phyloP scores from a whole-genome alignment of 345 rosid species.

The Euphorbia lathyris region DNA sequence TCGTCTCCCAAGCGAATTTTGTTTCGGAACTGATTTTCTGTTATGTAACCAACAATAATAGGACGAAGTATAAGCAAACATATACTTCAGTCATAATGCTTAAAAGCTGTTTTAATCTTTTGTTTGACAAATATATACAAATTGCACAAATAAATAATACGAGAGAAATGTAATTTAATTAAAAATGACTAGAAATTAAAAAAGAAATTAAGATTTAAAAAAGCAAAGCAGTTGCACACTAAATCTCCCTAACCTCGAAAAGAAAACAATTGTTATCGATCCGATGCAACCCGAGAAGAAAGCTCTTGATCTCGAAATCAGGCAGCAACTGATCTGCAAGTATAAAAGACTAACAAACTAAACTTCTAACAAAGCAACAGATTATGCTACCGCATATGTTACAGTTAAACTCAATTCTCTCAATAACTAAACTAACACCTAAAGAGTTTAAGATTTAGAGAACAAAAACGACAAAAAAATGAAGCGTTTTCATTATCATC shows the following conservation, averaged over 20 bases:
- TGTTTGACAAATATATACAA: not conserved
- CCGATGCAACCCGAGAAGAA: not conserved
- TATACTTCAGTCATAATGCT: too few relatives aligned
- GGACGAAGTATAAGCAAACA: too few relatives aligned
- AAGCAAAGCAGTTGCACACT: not conserved
- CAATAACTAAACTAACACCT: constrained; percentile 25
- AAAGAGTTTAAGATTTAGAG: constrained; percentile 11
- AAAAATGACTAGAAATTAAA: not conserved
- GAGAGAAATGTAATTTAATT: not conserved
- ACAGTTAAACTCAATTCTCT: constrained; percentile 42
- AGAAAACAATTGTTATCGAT: not conserved
- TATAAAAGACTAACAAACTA: not conserved
- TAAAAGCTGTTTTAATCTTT: not conserved
- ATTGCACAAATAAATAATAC: not conserved
- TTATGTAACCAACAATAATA: too few relatives aligned
- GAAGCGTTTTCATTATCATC: constrained; percentile 4
- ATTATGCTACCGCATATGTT: constrained; percentile 35
- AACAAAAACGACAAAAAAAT: not conserved
- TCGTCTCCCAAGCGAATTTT: too few relatives aligned
- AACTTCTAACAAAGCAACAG: constrained; percentile 15
- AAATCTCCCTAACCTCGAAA: not conserved
- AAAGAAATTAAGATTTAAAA: not conserved
- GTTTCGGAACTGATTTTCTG: too few relatives aligned
- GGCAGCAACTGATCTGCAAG: not conserved
- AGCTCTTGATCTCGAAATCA: not conserved